Percentiles rank a stretch among this genome's conserved stretches.
Conservation (phyloP, 2,329 filamentous ascomycete species). For the Colletotrichum gigasporum region DNA sequence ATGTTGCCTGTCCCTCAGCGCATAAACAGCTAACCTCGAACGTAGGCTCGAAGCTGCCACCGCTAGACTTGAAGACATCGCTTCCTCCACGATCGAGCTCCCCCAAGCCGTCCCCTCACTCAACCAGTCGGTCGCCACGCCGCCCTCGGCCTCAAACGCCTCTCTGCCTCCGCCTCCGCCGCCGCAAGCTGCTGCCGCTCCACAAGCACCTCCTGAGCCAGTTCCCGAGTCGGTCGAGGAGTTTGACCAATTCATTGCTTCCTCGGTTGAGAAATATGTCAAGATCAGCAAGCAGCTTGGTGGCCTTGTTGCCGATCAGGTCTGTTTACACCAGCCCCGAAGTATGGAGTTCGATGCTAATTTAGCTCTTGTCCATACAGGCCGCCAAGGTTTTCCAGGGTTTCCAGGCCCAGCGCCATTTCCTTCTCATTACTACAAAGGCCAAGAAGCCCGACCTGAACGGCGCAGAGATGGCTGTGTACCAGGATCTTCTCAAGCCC, state of each 20-base stretch:
- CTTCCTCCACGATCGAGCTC: slow-evolving; percentile 74
- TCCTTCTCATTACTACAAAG: slow-evolving; percentile 87
- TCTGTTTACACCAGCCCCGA: slow-evolving; percentile 47
- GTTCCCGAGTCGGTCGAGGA: slow-evolving; percentile 84
- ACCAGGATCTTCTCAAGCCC: slow-evolving; percentile 84
- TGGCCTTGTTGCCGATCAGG: slow-evolving; percentile 82
- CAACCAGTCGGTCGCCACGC: slow-evolving; percentile 48
- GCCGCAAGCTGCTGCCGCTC: slow-evolving; percentile 44
- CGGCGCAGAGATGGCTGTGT: slow-evolving; percentile 67
- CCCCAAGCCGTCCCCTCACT: slow-evolving; percentile 60
- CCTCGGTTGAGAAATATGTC: slow-evolving; percentile 80
- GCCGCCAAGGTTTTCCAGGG: slow-evolving; percentile 66
- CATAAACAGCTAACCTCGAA: slow-evolving; percentile 54
- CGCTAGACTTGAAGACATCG: slow-evolving; percentile 95
- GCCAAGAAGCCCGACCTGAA: slow-evolving; percentile 87
- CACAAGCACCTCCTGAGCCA: slow-evolving; percentile 61
- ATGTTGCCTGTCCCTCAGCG: not conserved
- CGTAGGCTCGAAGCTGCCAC: slow-evolving; percentile 95
- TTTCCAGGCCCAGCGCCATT: slow-evolving; percentile 87
- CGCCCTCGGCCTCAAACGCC: slow-evolving; percentile 40
- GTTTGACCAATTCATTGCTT: slow-evolving; percentile 82
- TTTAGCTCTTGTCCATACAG: slow-evolving; percentile 37
- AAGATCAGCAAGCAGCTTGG: slow-evolving; percentile 82
- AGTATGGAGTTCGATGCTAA: slow-evolving; percentile 4
- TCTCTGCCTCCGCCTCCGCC: slow-evolving; percentile 45